Evolutionary conservation across 257 asterid species (phyloP).

Genomic region (Ligustrum vulgare): DNA sequence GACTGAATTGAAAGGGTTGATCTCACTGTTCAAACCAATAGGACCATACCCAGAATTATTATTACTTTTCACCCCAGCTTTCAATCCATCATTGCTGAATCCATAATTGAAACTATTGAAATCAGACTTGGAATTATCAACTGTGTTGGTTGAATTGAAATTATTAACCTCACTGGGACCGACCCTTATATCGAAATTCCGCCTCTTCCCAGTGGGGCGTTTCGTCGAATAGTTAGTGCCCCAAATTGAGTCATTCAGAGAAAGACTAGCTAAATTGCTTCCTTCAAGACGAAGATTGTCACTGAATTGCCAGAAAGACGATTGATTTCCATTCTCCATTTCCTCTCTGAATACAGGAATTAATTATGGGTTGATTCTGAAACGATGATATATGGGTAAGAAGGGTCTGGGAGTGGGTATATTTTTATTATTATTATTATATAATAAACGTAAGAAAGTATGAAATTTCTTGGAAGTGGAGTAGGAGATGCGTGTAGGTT

Average conservation of each 20-base stretch:
- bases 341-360: background rate
- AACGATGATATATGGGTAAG: slow-evolving; percentile 6
- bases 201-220: slow-evolving; percentile 64
- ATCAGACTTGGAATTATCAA: slow-evolving; percentile 42
- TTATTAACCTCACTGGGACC: slow-evolving; percentile 35
- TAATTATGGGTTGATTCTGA: background rate
- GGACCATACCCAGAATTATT: slow-evolving; percentile 24
- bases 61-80: slow-evolving; percentile 2
- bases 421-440: too few relatives aligned
- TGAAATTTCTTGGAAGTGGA: slow-evolving; percentile 42
- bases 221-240: slow-evolving; percentile 58
- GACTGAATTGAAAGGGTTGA: background rate
- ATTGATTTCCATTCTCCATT: slow-evolving; percentile 69
- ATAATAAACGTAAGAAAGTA: background rate
- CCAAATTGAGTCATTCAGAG: slow-evolving; percentile 92
- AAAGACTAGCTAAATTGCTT: slow-evolving; percentile 55
- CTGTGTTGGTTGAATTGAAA: slow-evolving; percentile 24
- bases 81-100: slow-evolving; percentile 10
- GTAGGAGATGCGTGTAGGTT: slow-evolving; percentile 54
- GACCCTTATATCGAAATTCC: slow-evolving; percentile 78
- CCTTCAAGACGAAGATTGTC: slow-evolving; percentile 81
- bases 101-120: slow-evolving; percentile 31
- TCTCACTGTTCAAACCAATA: background rate
- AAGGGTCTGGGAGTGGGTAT: slow-evolving; percentile 10
- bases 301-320: slow-evolving; percentile 91